Conservation (phyloP, 1,139 yeast species). For the Yamadazyma membranifaciens region DNA sequence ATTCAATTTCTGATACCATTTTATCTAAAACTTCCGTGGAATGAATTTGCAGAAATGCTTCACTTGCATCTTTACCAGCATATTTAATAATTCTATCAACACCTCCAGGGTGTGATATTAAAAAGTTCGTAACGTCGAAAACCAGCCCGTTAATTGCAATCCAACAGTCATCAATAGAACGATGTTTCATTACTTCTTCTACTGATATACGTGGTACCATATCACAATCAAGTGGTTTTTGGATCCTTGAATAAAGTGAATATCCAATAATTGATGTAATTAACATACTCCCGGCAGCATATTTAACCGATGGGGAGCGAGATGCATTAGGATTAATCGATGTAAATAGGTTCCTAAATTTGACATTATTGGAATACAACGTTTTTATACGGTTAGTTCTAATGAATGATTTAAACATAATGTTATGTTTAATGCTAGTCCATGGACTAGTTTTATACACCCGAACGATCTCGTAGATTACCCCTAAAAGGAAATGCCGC, state of each 20-base stretch:
- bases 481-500: no score
- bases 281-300: not conserved
- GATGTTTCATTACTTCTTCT: conserved; percentile 13
- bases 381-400: no score
- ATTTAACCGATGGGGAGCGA: no score
- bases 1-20: conserved; percentile 10
- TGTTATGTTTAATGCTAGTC: no score
- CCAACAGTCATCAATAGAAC: conserved; percentile 16
- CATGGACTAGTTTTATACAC: not conserved
- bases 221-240: conserved; percentile 2
- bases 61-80: conserved; percentile 23
- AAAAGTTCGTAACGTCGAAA: conserved; percentile 21
- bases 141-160: conserved; percentile 22
- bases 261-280: not conserved
- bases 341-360: no score
- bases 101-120: conserved; percentile 23
- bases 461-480: not conserved
- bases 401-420: no score
- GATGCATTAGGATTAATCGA: no score
- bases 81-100: conserved; percentile 17
- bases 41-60: conserved; percentile 16
- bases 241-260: not conserved
- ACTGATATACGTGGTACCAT: conserved; percentile 5
- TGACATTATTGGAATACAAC: no score
- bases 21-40: conserved; percentile 13